Conservation (phyloP, 2,329 filamentous ascomycete species). For the Microdochium trichocladiopsis region DNA sequence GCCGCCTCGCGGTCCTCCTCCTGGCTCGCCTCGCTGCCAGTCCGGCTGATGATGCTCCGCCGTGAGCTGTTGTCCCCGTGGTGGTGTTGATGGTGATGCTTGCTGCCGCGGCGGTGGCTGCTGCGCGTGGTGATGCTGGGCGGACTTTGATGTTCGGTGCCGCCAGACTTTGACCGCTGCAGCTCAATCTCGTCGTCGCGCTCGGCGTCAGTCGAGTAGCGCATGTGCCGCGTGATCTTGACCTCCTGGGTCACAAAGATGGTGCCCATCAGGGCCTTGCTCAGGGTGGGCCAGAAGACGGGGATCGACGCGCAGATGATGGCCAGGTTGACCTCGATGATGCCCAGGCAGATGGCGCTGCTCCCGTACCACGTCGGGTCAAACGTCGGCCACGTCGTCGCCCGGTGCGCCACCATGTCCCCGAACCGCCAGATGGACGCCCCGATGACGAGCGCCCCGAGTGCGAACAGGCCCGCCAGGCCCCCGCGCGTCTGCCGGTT, state of each 20-base stretch:
- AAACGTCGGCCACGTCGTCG: constrained; percentile 22
- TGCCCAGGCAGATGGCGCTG: constrained; percentile 21
- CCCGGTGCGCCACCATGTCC: constrained; percentile 17
- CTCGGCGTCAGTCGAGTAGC: constrained; percentile 4
- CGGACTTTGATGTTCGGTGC: too few species aligned
- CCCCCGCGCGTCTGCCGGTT: constrained; percentile 20
- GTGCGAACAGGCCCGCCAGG: constrained; percentile 18
- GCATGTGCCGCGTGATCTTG: constrained; percentile 10
- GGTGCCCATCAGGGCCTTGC: constrained; percentile 13
- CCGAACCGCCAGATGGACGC: constrained; percentile 23
- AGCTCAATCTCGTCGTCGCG: constrained; percentile 5
- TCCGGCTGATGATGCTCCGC: constrained; percentile 2
- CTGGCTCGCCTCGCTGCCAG: constrained; percentile 1
- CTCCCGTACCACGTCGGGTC: constrained; percentile 28
- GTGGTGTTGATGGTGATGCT: too few species aligned
- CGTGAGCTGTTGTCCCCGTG: background rate
- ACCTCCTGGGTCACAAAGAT: constrained; percentile 29
- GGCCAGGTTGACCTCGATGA: constrained; percentile 23
- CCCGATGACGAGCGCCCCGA: constrained; percentile 22
- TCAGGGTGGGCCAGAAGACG: constrained; percentile 23
- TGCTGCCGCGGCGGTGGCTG: too few species aligned
- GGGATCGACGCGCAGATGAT: constrained; percentile 23
- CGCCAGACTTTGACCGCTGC: background rate
- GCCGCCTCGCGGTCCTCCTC: background rate
- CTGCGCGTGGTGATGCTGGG: too few species aligned